Base-by-base conservation (phyloP, 2,329 filamentous ascomycete genomes). In the Cytospora piceicola region DNA sequence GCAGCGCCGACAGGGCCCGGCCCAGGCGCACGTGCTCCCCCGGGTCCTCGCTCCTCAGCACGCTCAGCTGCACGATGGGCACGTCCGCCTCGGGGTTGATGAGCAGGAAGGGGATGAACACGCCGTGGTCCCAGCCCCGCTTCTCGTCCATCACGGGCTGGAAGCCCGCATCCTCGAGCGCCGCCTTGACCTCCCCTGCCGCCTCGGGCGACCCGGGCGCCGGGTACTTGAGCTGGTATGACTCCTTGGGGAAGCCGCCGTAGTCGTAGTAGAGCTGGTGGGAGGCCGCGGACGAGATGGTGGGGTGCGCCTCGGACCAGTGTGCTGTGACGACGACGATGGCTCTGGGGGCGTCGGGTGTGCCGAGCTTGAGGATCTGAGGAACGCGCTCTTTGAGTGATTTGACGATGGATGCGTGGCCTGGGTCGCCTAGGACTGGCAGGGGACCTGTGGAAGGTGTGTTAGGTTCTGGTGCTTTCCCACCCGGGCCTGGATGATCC, bases 301-400 rank as follows among this genome's bases (percentile, higher is more conserved):
- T 81, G 1, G 85, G 85, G 11, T 73, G 74, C 17, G 68, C 56
- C 3, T 81, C 81, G 2, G 79, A 80, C 85, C 85, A 88, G 75
- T 88, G 85, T 4, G 85, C 85, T 0, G 85, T 88, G 17, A 88
- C 79, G 36, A 88, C 75, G 12, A 87, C 76, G 55, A 88, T 85
- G 29, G 82, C 85, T 12, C 77, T 77, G 0, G 80, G 82, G 15
- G 81, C 78, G 1, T 82, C 75, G 1, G 81, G 73, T 0, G 84
- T 85, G 49, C 80, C 79, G 2, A 89, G 79, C 69, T 80, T 79
- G 56, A 89, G 80, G 59, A 88, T 79, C 71, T 81, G 76, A 58
- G 86, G 86, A 8, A 88, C 81, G 12, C 80, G 79, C 5, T 78
- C 81, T 64, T 79, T 79, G 66, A 88, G 78, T 0, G 84, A 87